Base-by-base conservation (phyloP, 805 yeast species). In the Allodekkera sacchari region DNA sequence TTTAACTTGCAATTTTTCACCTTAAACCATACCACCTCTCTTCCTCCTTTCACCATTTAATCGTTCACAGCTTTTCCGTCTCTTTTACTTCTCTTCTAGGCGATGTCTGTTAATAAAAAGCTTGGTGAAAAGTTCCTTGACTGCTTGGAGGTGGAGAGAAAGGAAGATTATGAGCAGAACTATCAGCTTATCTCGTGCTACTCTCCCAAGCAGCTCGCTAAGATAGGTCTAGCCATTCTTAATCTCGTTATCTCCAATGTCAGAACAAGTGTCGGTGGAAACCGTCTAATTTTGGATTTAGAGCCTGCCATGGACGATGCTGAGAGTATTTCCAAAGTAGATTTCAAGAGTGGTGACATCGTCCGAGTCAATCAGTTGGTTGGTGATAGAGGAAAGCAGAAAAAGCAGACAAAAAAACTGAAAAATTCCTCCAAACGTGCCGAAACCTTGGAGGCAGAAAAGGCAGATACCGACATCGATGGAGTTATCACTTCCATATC, bases 231-330 rank as follows among this genome's bases (percentile, higher is more conserved):
- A 17, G 96, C 96, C 0, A 61, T 84, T 4, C 52, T 76, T 29
- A 83, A 87, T 52, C 59, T 89, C 29, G 50, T 59, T 0, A 58
- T 80, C 10, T 66, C 67, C n/a, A 73, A 74, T 34, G 55, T 82
- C 3, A 63, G 80, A 34, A 80, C 88, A 1, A 94, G 95, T 0
- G 57, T 84, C 7, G 94, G 84, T 11, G 96, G 96, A 2, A 72
- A 77, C 36, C 24, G 16, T 11, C 61, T 75, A 2, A 61, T 79
- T 5, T 44, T 84, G 10, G 94, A 84, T 41, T 54, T 89, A 7
- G 32, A 61, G 45, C 12, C 57, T 63, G 18, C 89, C 5, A 33
- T 44, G 13, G 52, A 50, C 15, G 52, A 47, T n/a, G 55, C 12
- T 16, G 14, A 22, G 44, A 12, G 12, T 11, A 48, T 71, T 6